phyloP scores from a whole-genome alignment of 2,329 filamentous ascomycete species.

The Cucurbitaria berberidis region DNA sequence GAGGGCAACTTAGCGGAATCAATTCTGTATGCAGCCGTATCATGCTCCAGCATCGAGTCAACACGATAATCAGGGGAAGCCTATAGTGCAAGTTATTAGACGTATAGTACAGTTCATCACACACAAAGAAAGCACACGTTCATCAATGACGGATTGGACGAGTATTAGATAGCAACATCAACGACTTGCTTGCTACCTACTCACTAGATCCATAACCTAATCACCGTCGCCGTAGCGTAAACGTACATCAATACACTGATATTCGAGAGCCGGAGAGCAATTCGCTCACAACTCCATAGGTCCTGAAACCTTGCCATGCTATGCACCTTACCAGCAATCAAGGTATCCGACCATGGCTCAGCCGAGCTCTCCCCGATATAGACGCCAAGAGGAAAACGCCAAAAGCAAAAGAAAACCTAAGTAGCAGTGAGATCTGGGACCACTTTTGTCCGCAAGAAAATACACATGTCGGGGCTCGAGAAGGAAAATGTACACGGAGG shows the following conservation, averaged over 20 bases:
- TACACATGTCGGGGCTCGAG: conserved; percentile 10
- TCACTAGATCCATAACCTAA: not conserved
- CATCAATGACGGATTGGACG: not conserved
- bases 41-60: no score
- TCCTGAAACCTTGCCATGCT: not conserved
- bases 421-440: conserved; percentile 16
- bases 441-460: conserved; percentile 5
- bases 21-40: no score
- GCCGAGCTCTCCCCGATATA: not conserved
- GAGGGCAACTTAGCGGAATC: no score
- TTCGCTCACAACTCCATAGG: not conserved
- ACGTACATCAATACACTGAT: conserved; percentile 1
- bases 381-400: conserved; percentile 8
- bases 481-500: conserved; percentile 28
- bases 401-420: conserved; percentile 1
- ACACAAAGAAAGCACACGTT: not conserved
- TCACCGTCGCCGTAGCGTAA: conserved; percentile 1
- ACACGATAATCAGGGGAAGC: no score
- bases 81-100: not conserved
- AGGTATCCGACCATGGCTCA: not conserved
- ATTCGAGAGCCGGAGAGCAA: no score
- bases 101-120: not conserved
- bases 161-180: not conserved
- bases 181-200: not conserved
- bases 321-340: conserved; percentile 2